phyloP scores from a whole-genome alignment of 352 stramenopile species.

The Globisporangium okanoganense region DNA sequence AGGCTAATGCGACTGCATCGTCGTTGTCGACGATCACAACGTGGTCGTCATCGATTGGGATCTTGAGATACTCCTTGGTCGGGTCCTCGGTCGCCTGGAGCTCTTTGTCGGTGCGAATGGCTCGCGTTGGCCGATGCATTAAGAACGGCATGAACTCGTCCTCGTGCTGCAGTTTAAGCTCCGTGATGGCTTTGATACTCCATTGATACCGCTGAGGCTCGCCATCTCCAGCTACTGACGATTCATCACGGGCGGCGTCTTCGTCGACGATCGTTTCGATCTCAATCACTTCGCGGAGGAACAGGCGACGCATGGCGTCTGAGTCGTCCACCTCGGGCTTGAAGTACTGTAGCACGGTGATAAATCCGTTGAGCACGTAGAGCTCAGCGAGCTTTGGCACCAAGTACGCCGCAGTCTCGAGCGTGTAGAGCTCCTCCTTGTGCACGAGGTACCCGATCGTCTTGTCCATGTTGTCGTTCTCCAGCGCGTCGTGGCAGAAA shows the following conservation, averaged over 20 bases:
- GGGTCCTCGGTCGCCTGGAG: constrained; percentile 14
- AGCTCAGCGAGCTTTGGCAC: constrained; percentile 61
- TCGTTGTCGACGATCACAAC: constrained; percentile 63
- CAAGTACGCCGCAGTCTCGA: constrained; percentile 35
- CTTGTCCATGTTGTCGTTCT: constrained; percentile 68
- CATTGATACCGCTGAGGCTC: constrained; percentile 21
- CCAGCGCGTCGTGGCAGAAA: constrained; percentile 55
- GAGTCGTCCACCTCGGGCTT: constrained; percentile 47
- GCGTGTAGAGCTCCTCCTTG: constrained; percentile 43
- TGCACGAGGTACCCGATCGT: constrained; percentile 57
- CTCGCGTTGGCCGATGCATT: constrained; percentile 22
- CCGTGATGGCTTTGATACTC: constrained; percentile 43
- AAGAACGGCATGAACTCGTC: constrained; percentile 65
- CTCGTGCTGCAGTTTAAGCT: constrained; percentile 67
- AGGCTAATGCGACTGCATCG: constrained; percentile 41
- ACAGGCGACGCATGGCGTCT: constrained; percentile 45
- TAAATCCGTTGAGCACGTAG: constrained; percentile 42
- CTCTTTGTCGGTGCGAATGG: constrained; percentile 2
- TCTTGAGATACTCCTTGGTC: constrained; percentile 36
- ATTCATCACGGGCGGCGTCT: constrained; percentile 12
- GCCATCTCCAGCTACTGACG: neutral
- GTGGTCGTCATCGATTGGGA: constrained; percentile 35
- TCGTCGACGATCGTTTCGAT: constrained; percentile 37
- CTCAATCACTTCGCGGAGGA: constrained; percentile 68
- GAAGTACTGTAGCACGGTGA: constrained; percentile 56